Conservation (phyloP, 1,284 basidiomycete species). For the Athelia psychrophila region DNA sequence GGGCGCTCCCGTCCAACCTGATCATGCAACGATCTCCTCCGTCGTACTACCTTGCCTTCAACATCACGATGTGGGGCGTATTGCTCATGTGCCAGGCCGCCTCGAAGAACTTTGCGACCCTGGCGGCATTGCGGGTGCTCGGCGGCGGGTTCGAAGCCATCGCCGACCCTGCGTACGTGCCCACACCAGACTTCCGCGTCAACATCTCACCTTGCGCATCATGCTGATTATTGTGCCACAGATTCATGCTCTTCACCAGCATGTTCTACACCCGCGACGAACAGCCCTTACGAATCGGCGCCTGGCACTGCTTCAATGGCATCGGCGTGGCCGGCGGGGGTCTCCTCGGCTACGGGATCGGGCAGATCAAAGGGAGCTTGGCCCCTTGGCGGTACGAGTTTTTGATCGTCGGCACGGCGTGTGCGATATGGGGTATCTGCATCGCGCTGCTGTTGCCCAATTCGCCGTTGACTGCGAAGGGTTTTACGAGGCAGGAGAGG, state of each 20-base stretch:
- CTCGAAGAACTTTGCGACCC: constrained; percentile 34
- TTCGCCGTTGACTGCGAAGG: constrained; percentile 29
- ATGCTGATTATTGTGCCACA: no score
- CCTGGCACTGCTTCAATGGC: constrained; percentile 29
- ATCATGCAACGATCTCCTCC: constrained; percentile 43
- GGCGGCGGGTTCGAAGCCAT: constrained; percentile 40
- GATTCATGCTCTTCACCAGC: constrained; percentile 33
- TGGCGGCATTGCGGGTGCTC: constrained; percentile 38
- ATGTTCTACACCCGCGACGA: constrained; percentile 41
- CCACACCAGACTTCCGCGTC: no score
- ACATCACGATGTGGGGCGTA: constrained; percentile 35
- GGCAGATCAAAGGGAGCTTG: constrained; percentile 18
- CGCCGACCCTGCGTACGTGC: no score
- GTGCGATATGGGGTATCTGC: constrained; percentile 21
- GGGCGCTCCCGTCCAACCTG: constrained; percentile 45
- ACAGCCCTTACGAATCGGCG: constrained; percentile 34
- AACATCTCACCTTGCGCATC: no score
- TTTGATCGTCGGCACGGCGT: constrained; percentile 25
- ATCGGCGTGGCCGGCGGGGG: constrained; percentile 24
- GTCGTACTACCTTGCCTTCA: constrained; percentile 39
- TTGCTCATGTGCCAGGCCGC: constrained; percentile 42
- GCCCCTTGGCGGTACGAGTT: constrained; percentile 35
- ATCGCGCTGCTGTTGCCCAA: constrained; percentile 29
- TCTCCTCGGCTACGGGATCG: constrained; percentile 26
- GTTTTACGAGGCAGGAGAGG: constrained; percentile 31